A percentile compares a stretch with the other conserved stretches of the same genome.
These are phyloP conservation scores for Linum trigynum DNA, from an alignment of 345 rosid genomes.

Conservation along the genomic window DNA sequence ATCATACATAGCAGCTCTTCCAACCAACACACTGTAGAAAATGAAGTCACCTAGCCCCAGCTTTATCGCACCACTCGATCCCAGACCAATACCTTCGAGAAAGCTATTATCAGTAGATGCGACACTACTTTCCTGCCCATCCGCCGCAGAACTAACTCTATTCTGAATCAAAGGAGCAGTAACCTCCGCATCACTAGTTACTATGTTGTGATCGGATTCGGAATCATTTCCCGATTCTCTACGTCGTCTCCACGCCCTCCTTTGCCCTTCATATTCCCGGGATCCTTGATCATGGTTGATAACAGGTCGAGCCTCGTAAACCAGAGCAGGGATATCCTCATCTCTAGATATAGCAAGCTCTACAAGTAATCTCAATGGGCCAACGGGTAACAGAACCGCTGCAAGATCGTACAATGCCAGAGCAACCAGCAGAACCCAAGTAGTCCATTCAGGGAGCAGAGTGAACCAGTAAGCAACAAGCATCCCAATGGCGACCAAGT, in stretches of 20 bases:
- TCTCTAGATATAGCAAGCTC: constrained; percentile 95
- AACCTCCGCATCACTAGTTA: constrained; percentile 15
- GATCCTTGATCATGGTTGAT: constrained; percentile 28
- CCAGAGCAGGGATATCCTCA: constrained; percentile 92
- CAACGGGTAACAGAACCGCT: constrained; percentile 88
- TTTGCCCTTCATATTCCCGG: constrained; percentile 29
- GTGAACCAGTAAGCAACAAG: constrained; percentile 93
- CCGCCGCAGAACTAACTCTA: constrained; percentile 18
- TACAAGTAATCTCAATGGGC: constrained; percentile 75
- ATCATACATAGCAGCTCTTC: constrained; percentile 94
- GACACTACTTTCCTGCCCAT: constrained; percentile 19
- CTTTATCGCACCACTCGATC: constrained; percentile 83
- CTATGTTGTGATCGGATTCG: constrained; percentile 7
- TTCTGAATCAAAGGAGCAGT: constrained; percentile 53
- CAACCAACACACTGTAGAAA: constrained; percentile 88
- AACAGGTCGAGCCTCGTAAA: constrained; percentile 85
- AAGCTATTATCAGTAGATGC: constrained; percentile 26
- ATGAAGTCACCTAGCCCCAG: constrained; percentile 90
- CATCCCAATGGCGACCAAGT: constrained; percentile 74
- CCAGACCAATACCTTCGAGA: constrained; percentile 84
- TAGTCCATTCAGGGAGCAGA: constrained; percentile 87
- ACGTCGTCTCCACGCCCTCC: constrained; percentile 73
- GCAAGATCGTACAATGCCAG: constrained; percentile 83
- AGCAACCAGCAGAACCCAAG: constrained; percentile 79
- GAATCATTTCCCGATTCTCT: constrained; percentile 17